A percentile compares a stretch with the other conserved stretches of the same genome.
Conservation (phyloP, 2,329 filamentous ascomycete species). For the Penicillium fuscoglaucum region DNA sequence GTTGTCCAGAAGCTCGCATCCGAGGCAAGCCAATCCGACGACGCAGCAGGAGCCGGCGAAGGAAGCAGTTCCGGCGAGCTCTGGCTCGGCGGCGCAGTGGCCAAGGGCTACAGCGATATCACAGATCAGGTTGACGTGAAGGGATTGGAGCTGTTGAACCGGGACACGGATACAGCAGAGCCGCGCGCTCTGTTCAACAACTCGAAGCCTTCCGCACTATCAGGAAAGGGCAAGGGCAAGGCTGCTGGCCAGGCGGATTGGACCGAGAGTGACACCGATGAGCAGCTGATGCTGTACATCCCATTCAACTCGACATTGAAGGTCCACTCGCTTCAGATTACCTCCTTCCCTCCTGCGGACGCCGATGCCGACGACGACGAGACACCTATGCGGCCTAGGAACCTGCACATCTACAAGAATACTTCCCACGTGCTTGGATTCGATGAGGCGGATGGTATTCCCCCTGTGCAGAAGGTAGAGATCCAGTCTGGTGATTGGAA, state of each 20-base stretch:
- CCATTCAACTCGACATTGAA: slow-evolving; percentile 88
- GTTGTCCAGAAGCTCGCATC: slow-evolving; percentile 69
- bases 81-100: slow-evolving; percentile 75
- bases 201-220: slow-evolving; percentile 64
- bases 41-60: slow-evolving; percentile 42
- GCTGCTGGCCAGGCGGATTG: slow-evolving; percentile 69
- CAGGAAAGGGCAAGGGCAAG: slow-evolving; percentile 45
- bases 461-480: slow-evolving; percentile 76
- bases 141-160: slow-evolving; percentile 83
- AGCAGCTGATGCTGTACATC: slow-evolving; percentile 90
- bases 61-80: slow-evolving; percentile 45
- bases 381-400: slow-evolving; percentile 75
- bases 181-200: slow-evolving; percentile 73
- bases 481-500: slow-evolving; percentile 80
- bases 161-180: slow-evolving; percentile 71
- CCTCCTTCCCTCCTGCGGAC: slow-evolving; percentile 66
- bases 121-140: slow-evolving; percentile 77
- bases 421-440: slow-evolving; percentile 88
- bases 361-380: slow-evolving; percentile 64
- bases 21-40: slow-evolving; percentile 57
- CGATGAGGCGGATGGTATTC: slow-evolving; percentile 85
- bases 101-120: slow-evolving; percentile 79
- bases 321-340: slow-evolving; percentile 83
- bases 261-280: slow-evolving; percentile 95
- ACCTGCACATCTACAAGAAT: slow-evolving; percentile 84